Base-by-base conservation (phyloP, 352 stramenopile genomes). In the Halophytophthora batemanensis region DNA sequence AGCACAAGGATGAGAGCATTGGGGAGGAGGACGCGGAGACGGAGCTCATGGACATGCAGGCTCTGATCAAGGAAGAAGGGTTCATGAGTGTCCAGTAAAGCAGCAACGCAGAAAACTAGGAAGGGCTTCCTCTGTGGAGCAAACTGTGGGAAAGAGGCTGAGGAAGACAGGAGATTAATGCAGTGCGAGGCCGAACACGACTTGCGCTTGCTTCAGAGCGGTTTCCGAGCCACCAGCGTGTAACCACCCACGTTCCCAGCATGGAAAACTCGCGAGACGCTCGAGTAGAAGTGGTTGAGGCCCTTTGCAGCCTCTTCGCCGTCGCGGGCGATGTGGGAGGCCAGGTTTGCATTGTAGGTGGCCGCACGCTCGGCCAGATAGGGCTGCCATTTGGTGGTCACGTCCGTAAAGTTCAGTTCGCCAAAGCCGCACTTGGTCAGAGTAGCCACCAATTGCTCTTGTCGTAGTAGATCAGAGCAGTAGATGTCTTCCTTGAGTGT, bases 261-360 rank as follows among this genome's bases (percentile, higher is more conserved):
- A 21, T 50, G 42, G 40, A 90, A 95, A 17, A 93, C 35, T 0
- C 57, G 40, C 28, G 69, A 75, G 38, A 93, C 71, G 54, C 65
- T 59, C 21, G 52, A 47, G 61, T 93, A 93, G 57, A 93, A 95
- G 42, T 92, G 64, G 45, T 81, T 56, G n/a, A 95, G 63, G 14
- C 63, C 69, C 28, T 43, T 42, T 46, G 82, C 86, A 25, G 71
- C 67, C 28, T 64, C 49, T 41, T 82, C 69, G 36, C 81, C 82
- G 45, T 92, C 80, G 13, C 66, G 49, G 40, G 60, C 61, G 13
- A 78, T 74, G 38, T 88, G 84, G 7, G 60, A 65, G 1, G 66
- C 49, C 34, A 88, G 61, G 3, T 69, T 43, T n/a, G 61, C 63
- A 33, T 71, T 52, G 39, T 77, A 93, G 17, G 55, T 68, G 12